Evolutionary conservation across 2,329 filamentous ascomycete species (phyloP), one percentile per base, ranked within the genome.

Genomic region (Microsporum ferrugineum): DNA sequence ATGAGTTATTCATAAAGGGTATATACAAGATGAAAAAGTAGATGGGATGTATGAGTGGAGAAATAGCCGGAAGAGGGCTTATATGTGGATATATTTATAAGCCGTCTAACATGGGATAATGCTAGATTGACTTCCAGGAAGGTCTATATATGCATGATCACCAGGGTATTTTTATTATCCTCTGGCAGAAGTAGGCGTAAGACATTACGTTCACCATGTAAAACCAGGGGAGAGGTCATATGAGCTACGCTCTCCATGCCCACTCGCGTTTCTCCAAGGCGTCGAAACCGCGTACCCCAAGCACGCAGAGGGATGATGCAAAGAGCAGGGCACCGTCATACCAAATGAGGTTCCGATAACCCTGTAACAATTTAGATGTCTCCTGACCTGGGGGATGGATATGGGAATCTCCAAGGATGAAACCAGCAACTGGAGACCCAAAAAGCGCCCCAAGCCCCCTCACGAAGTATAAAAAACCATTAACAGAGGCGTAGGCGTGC

Each of bases 381-480:
- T 63, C 59, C 14, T 56, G 41, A 17, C 59, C 59, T 14, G 55
- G 4, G 34, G 61, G 47, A 23, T 59, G 45, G 45, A 55, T 27
- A 29, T 59, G 41, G 7, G 60, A 62, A 31, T 51, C 36, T 58
- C 62, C 60, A 7, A 63, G 31, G 7, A 71, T 60, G 4, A 69
- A 57, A 5, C 70, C 69, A 0, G 68, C 68, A 29, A 74, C 66
- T 0, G 74, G 75, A 2, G 74, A 76, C 5, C 74, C 74, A 29
- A 75, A 64, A 38, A 76, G 60, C 0, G 73, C 72, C 1, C 70
- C 73, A 29, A 76, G 63, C 0, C 74, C 74, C 47, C 72, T 65
- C 1, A 76, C 65, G 68, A 76, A 74, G 60, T 76, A 76, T 17
- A 76, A 61, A 23, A 75, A 68, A 0, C 74, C 74, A 60, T 72